phyloP scores from a whole-genome alignment of 495 filamentous ascomycete species.

The Podospora appendiculata region DNA sequence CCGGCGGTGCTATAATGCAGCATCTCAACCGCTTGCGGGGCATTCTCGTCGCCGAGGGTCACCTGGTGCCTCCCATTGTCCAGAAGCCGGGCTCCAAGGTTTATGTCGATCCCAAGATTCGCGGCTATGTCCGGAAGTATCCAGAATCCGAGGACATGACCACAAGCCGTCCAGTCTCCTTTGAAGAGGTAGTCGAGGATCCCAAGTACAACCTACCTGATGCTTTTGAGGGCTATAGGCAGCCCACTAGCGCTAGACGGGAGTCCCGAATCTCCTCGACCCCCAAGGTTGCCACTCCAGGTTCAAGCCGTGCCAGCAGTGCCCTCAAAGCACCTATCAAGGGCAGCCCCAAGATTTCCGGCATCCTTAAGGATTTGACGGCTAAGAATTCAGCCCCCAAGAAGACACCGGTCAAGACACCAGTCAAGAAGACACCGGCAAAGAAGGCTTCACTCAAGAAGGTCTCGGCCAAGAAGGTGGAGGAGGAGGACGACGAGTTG shows the following conservation, averaged over 20 bases:
- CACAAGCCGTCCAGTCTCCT: slow-evolving; percentile 12
- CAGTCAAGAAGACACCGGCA: too few relatives aligned
- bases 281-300: too few relatives aligned
- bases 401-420: too few relatives aligned
- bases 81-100: slow-evolving; percentile 7
- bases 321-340: too few relatives aligned
- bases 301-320: too few relatives aligned
- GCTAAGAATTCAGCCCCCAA: too few relatives aligned
- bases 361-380: too few relatives aligned
- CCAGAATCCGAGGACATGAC: slow-evolving; percentile 2
- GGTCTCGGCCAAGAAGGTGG: background rate
- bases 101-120: slow-evolving; percentile 11
- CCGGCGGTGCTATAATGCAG: slow-evolving; percentile 18
- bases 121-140: slow-evolving; percentile 22
- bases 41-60: slow-evolving; percentile 22
- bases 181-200: slow-evolving; percentile 20
- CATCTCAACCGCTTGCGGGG: slow-evolving; percentile 21
- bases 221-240: slow-evolving; percentile 3
- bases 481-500: background rate
- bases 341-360: too few relatives aligned
- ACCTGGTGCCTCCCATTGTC: slow-evolving; percentile 25
- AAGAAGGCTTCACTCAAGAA: too few relatives aligned
- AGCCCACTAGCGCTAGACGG: too few relatives aligned
- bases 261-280: too few relatives aligned
- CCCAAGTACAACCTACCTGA: slow-evolving; percentile 17